A percentile compares a stretch with the other conserved stretches of the same genome.
phyloP scores from a whole-genome alignment of 2,329 filamentous ascomycete genomes.

The Lasiodiplodia sp. region DNA sequence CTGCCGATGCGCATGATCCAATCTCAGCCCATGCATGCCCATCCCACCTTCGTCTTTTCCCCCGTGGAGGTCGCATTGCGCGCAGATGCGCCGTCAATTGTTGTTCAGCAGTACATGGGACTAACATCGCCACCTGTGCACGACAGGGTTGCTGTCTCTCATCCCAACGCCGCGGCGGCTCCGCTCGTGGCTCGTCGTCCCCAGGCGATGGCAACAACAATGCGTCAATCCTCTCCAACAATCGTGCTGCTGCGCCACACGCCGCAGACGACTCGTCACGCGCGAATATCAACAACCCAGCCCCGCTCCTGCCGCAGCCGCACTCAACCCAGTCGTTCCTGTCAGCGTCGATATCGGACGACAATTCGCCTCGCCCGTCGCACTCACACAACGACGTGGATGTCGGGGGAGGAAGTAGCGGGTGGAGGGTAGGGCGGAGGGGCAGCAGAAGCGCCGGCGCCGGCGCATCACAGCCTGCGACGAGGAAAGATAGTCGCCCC shows the following conservation, averaged over 20 bases:
- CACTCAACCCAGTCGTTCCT: constrained; percentile 25
- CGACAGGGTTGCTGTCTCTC: constrained; percentile 28
- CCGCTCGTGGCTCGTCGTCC: constrained; percentile 8
- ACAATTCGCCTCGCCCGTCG: constrained; percentile 14
- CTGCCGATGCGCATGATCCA: constrained; percentile 3
- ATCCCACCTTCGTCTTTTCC: background rate
- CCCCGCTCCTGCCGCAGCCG: constrained; percentile 11
- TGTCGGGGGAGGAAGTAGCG: background rate
- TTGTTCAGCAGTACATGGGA: background rate
- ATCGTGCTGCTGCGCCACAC: background rate
- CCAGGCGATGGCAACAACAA: background rate
- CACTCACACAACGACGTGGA: constrained; percentile 21
- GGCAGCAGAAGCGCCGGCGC: background rate
- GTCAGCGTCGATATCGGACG: constrained; percentile 13
- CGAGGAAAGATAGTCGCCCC: constrained; percentile 11
- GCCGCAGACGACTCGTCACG: constrained; percentile 22
- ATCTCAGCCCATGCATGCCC: background rate
- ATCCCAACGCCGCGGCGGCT: constrained; percentile 11
- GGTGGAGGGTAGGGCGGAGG: background rate
- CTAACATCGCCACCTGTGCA: constrained; percentile 2
- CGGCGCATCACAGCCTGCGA: background rate
- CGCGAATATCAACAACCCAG: constrained; percentile 25
- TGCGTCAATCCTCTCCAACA: background rate
- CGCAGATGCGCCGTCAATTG: background rate
- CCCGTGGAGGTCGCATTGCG: background rate